Evolutionary conservation across 2,329 filamentous ascomycete species (phyloP), one percentile per base, ranked within the genome.

Genomic region (Helicocarpus griseus): DNA sequence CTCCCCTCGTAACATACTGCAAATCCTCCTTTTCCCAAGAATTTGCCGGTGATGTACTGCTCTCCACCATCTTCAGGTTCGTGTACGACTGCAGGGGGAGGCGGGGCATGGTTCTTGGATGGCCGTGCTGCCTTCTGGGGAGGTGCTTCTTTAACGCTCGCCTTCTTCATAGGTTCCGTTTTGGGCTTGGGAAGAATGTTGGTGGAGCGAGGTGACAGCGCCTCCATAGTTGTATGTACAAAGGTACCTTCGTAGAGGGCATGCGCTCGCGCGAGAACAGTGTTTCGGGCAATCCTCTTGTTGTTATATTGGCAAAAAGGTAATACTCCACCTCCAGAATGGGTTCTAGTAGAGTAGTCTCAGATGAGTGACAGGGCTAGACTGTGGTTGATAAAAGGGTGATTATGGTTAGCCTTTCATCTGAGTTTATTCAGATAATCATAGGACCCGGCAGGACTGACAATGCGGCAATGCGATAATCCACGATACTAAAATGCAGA

Each of bases 1-100:
- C 65, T 67, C 2, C 73, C 74, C 57, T 76, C 72, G 51, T 76
- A 76, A 52, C 73, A 76, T 17, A 76, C 68, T 3, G 74, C 74
- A 60, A 77, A 77, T 0, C 74, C 74, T 35, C 74, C 74, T 60
- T 75, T 76, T 0, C 74, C 74, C 17, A 77, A 59, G 50, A 73
- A 74, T 24, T 57, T 64, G 9, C 73, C 74, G 1, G 70, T 73
- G 2, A 66, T 57, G 54, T 76, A 77, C 54, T 65, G 66, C 58
- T 76, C 73, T 19, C 68, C 68, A 50, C 68, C 61, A 29, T 68
- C 64, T 19, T 65, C 72, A 4, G 74, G 74, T 54, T 76, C 74
- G 26, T 63, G 58, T 11, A 77, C 68, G 45, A 70, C 57, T 11
- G 68, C 54, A 22, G 73, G 73, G 11, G 73, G 73, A 33, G 71